phyloP scores from a whole-genome alignment of 2,329 filamentous ascomycete genomes.

The Clathrospora elynae region DNA sequence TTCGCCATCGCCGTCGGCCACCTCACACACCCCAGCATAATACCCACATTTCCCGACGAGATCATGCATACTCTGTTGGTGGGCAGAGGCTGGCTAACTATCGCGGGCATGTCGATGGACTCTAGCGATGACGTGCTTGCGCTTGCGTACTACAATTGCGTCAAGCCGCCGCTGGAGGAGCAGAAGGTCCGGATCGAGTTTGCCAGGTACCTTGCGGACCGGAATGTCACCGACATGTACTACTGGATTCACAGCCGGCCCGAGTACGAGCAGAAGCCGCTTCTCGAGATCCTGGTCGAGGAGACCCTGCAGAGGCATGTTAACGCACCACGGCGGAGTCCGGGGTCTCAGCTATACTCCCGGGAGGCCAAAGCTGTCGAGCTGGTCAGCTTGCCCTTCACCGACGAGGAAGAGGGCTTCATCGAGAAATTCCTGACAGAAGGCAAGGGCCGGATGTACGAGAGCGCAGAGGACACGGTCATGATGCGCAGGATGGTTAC shows the following conservation, averaged over 20 bases:
- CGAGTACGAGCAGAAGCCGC: slow-evolving; percentile 63
- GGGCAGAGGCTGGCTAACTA: slow-evolving; percentile 24
- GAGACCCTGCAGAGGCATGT: slow-evolving; percentile 32
- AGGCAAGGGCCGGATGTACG: slow-evolving; percentile 68
- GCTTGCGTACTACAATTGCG: slow-evolving; percentile 78
- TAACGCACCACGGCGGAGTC: no score
- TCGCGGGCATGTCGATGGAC: slow-evolving; percentile 37
- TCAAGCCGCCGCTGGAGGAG: slow-evolving; percentile 72
- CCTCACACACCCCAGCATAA: slow-evolving; percentile 77
- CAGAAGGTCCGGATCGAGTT: slow-evolving; percentile 67
- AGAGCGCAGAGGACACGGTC: slow-evolving; percentile 72
- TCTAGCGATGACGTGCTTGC: slow-evolving; percentile 57
- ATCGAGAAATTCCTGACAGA: slow-evolving; percentile 70
- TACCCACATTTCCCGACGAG: slow-evolving; percentile 81
- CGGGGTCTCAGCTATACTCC: slow-evolving; percentile 22
- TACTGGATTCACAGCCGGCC: slow-evolving; percentile 72
- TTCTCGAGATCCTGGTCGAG: slow-evolving; percentile 70
- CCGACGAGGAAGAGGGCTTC: slow-evolving; percentile 72
- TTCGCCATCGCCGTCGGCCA: slow-evolving; percentile 71
- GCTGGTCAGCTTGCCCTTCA: slow-evolving; percentile 74
- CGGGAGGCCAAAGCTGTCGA: slow-evolving; percentile 66
- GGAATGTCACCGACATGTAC: slow-evolving; percentile 73
- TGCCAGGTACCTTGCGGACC: slow-evolving; percentile 69
- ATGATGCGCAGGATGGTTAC: slow-evolving; percentile 74
- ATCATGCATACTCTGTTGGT: slow-evolving; percentile 73